phyloP scores from a whole-genome alignment of 768 basidiomycete species.

The Mycena polygramma region DNA sequence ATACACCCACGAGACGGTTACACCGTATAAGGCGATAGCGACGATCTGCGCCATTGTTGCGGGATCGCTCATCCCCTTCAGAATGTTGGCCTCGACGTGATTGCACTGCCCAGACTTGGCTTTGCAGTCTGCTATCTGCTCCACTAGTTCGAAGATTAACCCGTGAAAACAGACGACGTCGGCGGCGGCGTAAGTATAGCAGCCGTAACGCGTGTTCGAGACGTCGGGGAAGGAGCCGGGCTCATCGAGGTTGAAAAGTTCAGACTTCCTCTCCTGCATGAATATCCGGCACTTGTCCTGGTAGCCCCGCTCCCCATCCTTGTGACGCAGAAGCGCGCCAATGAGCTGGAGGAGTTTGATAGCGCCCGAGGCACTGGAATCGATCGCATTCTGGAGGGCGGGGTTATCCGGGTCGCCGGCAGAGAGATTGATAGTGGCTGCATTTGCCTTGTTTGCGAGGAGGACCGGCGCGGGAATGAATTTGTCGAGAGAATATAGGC shows the following conservation, averaged over 20 bases:
- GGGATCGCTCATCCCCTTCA: neutral
- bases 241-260: conserved; percentile 20
- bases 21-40: neutral
- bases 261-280: conserved; percentile 28
- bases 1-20: neutral
- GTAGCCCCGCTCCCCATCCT: conserved; percentile 45
- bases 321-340: conserved; percentile 44
- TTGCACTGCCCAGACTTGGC: conserved; percentile 25
- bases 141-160: conserved; percentile 34
- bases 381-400: conserved; percentile 34
- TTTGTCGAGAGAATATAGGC: conserved; percentile 11
- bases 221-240: conserved; percentile 39
- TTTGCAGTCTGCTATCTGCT: conserved; percentile 29
- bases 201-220: conserved; percentile 14
- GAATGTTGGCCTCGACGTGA: conserved; percentile 12
- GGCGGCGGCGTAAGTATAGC: conserved; percentile 8
- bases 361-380: conserved; percentile 42
- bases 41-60: neutral
- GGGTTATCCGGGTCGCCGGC: conserved; percentile 18
- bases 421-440: conserved; percentile 31
- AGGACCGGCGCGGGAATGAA: conserved; percentile 35
- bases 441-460: conserved; percentile 45
- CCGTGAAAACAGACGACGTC: conserved; percentile 30
- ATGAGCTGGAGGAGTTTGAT: conserved; percentile 42
- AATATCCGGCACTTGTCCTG: conserved; percentile 34